Conservation (phyloP, 306 rosid species). For the Corylus americana region DNA sequence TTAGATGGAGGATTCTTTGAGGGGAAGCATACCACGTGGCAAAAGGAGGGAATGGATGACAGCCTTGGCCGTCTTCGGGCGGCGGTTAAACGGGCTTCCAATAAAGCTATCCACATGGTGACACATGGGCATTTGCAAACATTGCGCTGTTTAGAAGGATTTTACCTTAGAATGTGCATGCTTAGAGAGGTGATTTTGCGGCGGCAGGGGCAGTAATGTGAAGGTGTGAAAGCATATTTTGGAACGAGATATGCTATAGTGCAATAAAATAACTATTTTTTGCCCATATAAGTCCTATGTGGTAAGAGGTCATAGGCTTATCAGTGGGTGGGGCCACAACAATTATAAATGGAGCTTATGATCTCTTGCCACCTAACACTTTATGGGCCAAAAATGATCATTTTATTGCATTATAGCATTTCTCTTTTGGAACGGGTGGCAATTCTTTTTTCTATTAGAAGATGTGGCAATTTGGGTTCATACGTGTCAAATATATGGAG, state of each 20-base stretch:
- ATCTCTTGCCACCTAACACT: no score
- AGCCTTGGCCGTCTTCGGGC: slow-evolving; percentile 31
- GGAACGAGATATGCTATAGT: no score
- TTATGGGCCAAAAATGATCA: no score
- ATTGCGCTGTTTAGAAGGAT: slow-evolving; percentile 2
- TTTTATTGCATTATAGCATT: no score
- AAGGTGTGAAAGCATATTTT: background rate
- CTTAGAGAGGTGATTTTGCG: background rate
- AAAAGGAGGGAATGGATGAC: slow-evolving; percentile 16
- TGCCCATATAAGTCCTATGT: no score
- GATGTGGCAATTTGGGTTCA: no score
- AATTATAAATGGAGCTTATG: no score
- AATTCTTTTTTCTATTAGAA: no score
- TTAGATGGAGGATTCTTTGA: slow-evolving; percentile 1
- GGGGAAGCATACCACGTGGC: slow-evolving; percentile 31
- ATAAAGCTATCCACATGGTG: slow-evolving; percentile 44
- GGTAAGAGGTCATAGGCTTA: no score
- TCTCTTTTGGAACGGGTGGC: background rate
- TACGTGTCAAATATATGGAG: no score
- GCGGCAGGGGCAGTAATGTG: background rate
- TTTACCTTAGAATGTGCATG: background rate
- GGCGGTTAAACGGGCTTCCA: slow-evolving; percentile 20
- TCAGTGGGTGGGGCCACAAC: no score
- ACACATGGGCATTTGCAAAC: slow-evolving; percentile 38
- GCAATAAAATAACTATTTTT: no score